phyloP scores from a whole-genome alignment of 805 yeast species.

The Candida quercuum region DNA sequence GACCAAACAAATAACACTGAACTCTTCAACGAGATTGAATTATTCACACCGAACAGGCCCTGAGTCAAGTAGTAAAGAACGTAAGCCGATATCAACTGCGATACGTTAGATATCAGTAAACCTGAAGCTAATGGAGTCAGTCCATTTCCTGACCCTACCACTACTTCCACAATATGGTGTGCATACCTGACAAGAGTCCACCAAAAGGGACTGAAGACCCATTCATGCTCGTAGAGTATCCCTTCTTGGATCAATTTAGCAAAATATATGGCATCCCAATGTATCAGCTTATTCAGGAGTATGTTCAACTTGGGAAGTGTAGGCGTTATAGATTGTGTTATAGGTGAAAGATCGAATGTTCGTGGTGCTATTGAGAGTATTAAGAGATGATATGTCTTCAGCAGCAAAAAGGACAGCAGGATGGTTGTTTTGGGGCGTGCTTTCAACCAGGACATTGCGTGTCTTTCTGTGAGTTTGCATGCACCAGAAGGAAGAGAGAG shows the following conservation, averaged over 20 bases:
- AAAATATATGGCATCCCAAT: conserved; percentile 88
- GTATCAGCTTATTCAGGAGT: conserved; percentile 41
- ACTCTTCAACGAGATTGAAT: conserved; percentile 27
- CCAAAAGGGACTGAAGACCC: conserved; percentile 84
- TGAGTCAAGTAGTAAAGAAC: conserved; percentile 46
- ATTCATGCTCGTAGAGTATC: conserved; percentile 76
- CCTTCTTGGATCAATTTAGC: conserved; percentile 44
- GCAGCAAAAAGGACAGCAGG: neutral
- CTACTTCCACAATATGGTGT: conserved; percentile 1
- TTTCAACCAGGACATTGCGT: neutral
- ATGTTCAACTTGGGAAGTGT: neutral
- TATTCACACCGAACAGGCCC: conserved; percentile 22
- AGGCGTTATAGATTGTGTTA: neutral
- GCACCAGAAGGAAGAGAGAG: too few species aligned
- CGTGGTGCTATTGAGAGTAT: conserved; percentile 2
- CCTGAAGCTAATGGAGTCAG: conserved; percentile 38
- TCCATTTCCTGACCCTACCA: neutral
- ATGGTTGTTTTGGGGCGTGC: conserved; percentile 1
- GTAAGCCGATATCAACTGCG: conserved; percentile 46
- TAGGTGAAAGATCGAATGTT: conserved; percentile 6
- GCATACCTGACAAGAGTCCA: conserved; percentile 38
- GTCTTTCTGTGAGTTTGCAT: neutral
- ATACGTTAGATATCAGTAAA: conserved; percentile 42
- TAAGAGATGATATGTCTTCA: conserved; percentile 1
- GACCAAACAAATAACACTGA: conserved; percentile 51